These are phyloP conservation scores for Kluyveromyces sp. DNA, from an alignment of 1,139 yeast species.

Conservation along the genomic window DNA sequence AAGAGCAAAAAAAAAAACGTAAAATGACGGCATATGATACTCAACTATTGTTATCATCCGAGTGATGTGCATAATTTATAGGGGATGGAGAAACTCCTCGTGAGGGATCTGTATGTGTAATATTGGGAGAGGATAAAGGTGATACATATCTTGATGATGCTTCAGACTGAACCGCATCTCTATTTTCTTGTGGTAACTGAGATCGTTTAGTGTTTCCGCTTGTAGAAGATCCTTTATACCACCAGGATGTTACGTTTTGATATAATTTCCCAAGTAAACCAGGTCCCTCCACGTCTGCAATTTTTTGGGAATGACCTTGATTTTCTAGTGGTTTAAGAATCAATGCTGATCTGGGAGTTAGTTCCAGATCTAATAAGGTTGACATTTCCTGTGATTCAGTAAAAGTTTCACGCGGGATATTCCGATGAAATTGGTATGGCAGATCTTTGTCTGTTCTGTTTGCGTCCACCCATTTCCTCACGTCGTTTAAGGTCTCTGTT, in stretches of 20 bases:
- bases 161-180: neutral
- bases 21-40: neutral
- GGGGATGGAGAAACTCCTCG: constrained; percentile 22
- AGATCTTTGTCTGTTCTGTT: constrained; percentile 42
- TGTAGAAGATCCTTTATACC: constrained; percentile 12
- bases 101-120: constrained; percentile 15
- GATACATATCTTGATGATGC: constrained; percentile 20
- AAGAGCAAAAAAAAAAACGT: neutral
- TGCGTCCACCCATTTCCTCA: constrained; percentile 52
- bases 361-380: constrained; percentile 40
- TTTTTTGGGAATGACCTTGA: constrained; percentile 8
- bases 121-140: constrained; percentile 20
- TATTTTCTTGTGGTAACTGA: neutral
- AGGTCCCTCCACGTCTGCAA: constrained; percentile 20
- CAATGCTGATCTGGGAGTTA: constrained; percentile 61
- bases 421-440: constrained; percentile 42
- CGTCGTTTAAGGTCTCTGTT: constrained; percentile 14
- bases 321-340: constrained; percentile 46
- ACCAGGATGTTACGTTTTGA: constrained; percentile 29
- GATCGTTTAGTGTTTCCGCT: neutral
- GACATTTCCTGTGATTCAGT: constrained; percentile 47
- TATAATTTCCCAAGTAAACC: constrained; percentile 30
- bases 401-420: constrained; percentile 38
- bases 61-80: neutral
- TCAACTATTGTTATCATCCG: neutral